phyloP scores from a whole-genome alignment of 495 filamentous ascomycete species.

The Penicillium paxilli region DNA sequence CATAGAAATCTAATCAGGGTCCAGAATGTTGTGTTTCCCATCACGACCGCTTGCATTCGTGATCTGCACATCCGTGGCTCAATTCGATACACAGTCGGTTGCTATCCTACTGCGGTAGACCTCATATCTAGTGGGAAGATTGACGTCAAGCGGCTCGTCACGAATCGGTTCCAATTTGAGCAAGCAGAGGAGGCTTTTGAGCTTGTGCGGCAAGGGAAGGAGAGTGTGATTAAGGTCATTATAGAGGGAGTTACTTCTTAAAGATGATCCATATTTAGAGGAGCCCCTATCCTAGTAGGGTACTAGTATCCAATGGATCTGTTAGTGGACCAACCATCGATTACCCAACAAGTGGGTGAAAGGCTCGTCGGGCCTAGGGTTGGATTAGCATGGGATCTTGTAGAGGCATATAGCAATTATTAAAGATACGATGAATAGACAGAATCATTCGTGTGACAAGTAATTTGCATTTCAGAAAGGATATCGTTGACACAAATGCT shows the following conservation, averaged over 20 bases:
- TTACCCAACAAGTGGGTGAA: too few species aligned
- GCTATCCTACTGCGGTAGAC: constrained; percentile 74
- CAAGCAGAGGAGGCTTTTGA: constrained; percentile 78
- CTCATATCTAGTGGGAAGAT: constrained; percentile 66
- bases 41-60: constrained; percentile 79
- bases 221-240: constrained; percentile 79
- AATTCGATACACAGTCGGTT: constrained; percentile 78
- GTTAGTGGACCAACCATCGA: too few species aligned
- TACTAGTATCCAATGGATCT: too few species aligned
- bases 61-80: constrained; percentile 79
- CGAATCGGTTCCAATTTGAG: constrained; percentile 66
- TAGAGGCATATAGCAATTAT: too few species aligned
- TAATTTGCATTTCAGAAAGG: too few species aligned
- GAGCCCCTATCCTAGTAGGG: too few species aligned
- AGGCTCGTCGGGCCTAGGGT: too few species aligned
- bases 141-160: constrained; percentile 71
- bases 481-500: too few species aligned
- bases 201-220: constrained; percentile 71
- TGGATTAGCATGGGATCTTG: too few species aligned
- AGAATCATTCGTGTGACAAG: too few species aligned
- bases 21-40: constrained; percentile 73
- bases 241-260: constrained; percentile 59
- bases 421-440: too few species aligned
- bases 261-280: not conserved
- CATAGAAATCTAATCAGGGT: not conserved